Evolutionary conservation across 768 basidiomycete species (phyloP).

Genomic region (Termitomyces sp.): DNA sequence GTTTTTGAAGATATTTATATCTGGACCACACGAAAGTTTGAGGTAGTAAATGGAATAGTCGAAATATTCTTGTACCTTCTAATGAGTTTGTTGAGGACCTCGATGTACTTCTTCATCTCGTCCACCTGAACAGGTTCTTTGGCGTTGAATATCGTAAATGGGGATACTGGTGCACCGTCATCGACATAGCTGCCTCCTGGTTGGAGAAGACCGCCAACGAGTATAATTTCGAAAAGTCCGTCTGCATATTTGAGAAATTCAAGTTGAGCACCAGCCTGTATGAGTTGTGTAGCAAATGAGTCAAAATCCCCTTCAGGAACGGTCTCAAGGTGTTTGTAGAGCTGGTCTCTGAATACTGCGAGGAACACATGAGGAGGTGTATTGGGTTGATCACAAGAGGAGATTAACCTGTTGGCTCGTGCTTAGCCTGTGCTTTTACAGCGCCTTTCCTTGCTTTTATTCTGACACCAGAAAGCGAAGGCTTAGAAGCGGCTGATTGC

Average conservation of each 20-base stretch:
- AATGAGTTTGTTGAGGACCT: conserved; percentile 94
- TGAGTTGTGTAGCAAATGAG: conserved; percentile 72
- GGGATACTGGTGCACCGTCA: conserved; percentile 76
- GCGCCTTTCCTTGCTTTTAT: conserved; percentile 92
- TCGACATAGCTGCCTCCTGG: conserved; percentile 92
- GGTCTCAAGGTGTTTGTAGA: conserved; percentile 86
- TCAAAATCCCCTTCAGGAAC: conserved; percentile 80
- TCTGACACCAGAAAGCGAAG: conserved; percentile 89
- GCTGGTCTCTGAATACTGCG: conserved; percentile 87
- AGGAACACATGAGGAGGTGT: conserved; percentile 7
- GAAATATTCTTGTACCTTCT: conserved; percentile 58
- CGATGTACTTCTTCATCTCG: conserved; percentile 89
- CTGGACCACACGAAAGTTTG: conserved; percentile 30
- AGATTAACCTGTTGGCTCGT: conserved; percentile 71
- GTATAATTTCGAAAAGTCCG: conserved; percentile 90
- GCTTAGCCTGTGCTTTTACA: conserved; percentile 88
- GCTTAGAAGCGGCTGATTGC: conserved; percentile 77
- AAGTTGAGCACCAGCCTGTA: conserved; percentile 88
- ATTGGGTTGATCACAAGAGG: conserved; percentile 8
- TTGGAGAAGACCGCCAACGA: conserved; percentile 94
- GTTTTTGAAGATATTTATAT: conserved; percentile 99
- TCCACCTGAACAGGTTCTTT: conserved; percentile 73
- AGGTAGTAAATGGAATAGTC: background rate
- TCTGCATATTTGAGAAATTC: conserved; percentile 98
- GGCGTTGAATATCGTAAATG: conserved; percentile 84